Percentiles rank a stretch among this genome's conserved stretches.
Evolutionary conservation across 345 rosid species (phyloP).

Genomic region (Boechera stricta): DNA sequence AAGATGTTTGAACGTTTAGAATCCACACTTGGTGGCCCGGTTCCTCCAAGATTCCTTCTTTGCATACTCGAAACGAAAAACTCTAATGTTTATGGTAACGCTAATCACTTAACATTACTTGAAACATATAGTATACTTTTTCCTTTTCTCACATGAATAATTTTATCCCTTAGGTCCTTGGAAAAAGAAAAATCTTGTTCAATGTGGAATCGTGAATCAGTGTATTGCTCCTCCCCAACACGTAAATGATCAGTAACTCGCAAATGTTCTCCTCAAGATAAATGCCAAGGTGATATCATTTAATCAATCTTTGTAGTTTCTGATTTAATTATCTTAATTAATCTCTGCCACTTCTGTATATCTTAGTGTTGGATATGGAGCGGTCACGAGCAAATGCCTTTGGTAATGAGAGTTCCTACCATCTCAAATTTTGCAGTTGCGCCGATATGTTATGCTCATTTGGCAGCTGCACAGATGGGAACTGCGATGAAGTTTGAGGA

Average conservation of each 20-base stretch:
- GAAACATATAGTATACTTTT: neutral
- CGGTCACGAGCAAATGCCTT: conserved; percentile 59
- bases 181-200: conserved; percentile 73
- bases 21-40: conserved; percentile 50
- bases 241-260: conserved; percentile 77
- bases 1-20: conserved; percentile 65
- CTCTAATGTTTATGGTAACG: conserved; percentile 70
- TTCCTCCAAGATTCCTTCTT: conserved; percentile 71
- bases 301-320: neutral
- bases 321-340: neutral
- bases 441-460: conserved; percentile 23
- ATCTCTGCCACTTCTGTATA: conserved; percentile 8
- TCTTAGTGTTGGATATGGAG: conserved; percentile 65
- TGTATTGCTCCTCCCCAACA: conserved; percentile 63
- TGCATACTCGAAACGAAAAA: conserved; percentile 77
- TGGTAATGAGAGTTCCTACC: conserved; percentile 67
- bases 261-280: conserved; percentile 79
- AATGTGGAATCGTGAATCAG: conserved; percentile 74
- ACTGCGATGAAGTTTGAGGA: conserved; percentile 30
- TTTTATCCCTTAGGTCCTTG: conserved; percentile 62
- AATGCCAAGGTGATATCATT: conserved; percentile 72
- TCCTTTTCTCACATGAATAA: neutral
- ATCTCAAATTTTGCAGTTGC: conserved; percentile 38
- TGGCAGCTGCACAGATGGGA: conserved; percentile 41
- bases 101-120: neutral